These are phyloP conservation scores for Amanita subjunquillea DNA, from an alignment of 768 basidiomycete species.

Conservation along the genomic window DNA sequence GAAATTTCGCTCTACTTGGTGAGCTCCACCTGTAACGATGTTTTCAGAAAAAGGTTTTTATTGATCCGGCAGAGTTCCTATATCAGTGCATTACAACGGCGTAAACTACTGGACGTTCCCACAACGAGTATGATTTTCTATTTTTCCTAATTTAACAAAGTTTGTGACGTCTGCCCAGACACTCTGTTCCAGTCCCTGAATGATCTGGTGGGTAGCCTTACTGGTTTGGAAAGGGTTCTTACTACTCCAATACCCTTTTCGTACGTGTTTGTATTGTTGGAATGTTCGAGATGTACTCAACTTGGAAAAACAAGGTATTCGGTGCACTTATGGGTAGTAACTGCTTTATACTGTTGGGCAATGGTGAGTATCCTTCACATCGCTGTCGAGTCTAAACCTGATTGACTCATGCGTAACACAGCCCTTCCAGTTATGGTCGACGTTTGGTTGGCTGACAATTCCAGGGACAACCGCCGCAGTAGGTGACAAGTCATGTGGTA, in stretches of 20 bases:
- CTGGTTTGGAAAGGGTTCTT: constrained; percentile 62
- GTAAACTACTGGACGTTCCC: constrained; percentile 46
- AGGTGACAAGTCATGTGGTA: constrained; percentile 12
- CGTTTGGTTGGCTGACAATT: constrained; percentile 53
- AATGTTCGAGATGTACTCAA: neutral
- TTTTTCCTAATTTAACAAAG: neutral
- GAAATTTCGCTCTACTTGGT: constrained; percentile 65
- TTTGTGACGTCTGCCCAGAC: constrained; percentile 19
- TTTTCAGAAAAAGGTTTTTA: neutral
- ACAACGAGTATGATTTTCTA: constrained; percentile 39
- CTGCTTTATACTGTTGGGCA: constrained; percentile 46
- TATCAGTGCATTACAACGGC: constrained; percentile 45
- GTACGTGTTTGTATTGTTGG: constrained; percentile 17
- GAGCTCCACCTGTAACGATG: constrained; percentile 9
- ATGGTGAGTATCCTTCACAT: constrained; percentile 26
- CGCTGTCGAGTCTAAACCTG: neutral
- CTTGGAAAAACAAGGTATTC: constrained; percentile 35
- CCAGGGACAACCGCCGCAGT: constrained; percentile 48
- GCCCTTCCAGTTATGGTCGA: constrained; percentile 56
- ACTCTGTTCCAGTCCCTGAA: constrained; percentile 36
- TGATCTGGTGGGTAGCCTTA: constrained; percentile 53
- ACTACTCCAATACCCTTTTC: constrained; percentile 74
- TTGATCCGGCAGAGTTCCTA: constrained; percentile 47
- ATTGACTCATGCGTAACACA: constrained; percentile 14
- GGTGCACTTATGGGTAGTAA: constrained; percentile 59